A percentile compares a stretch with the other conserved stretches of the same genome.
These are phyloP conservation scores for Pythium periplocum DNA, from an alignment of 352 stramenopile species.

Conservation along the genomic window DNA sequence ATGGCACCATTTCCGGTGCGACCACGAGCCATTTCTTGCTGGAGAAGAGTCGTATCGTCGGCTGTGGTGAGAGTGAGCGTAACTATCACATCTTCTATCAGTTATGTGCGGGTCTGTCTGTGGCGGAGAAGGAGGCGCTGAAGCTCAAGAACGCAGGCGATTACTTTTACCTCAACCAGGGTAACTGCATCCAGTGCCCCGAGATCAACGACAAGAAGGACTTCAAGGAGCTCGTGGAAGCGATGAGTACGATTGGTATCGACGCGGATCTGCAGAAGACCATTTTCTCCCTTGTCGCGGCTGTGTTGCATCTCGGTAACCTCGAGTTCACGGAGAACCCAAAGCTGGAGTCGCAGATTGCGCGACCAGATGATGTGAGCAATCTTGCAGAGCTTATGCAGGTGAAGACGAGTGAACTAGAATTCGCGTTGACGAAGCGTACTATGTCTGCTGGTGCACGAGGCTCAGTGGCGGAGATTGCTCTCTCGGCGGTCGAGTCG, in stretches of 20 bases:
- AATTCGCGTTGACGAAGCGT: conserved; percentile 86
- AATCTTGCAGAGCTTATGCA: conserved; percentile 83
- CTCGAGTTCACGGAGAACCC: conserved; percentile 89
- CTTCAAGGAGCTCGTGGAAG: conserved; percentile 90
- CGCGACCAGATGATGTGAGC: conserved; percentile 54
- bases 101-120: conserved; percentile 81
- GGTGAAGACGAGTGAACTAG: conserved; percentile 74
- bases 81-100: conserved; percentile 99
- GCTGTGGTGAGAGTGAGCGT: conserved; percentile 89
- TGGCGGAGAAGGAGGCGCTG: conserved; percentile 63
- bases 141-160: conserved; percentile 85
- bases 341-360: conserved; percentile 75
- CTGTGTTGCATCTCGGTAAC: conserved; percentile 97
- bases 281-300: conserved; percentile 95
- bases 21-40: conserved; percentile 96
- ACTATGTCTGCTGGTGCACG: conserved; percentile 85
- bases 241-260: conserved; percentile 91
- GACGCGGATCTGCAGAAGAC: conserved; percentile 85
- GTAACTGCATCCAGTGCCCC: conserved; percentile 88
- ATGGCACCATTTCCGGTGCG: conserved; percentile 89
- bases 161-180: conserved; percentile 93
- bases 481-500: conserved; percentile 74
- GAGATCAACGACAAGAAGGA: conserved; percentile 95
- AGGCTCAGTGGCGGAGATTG: conserved; percentile 82
- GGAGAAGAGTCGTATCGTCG: conserved; percentile 96